A percentile compares a stretch with the other conserved stretches of the same genome.
These are phyloP conservation scores for Vararia minispora DNA, from an alignment of 768 basidiomycete species.

Conservation along the genomic window DNA sequence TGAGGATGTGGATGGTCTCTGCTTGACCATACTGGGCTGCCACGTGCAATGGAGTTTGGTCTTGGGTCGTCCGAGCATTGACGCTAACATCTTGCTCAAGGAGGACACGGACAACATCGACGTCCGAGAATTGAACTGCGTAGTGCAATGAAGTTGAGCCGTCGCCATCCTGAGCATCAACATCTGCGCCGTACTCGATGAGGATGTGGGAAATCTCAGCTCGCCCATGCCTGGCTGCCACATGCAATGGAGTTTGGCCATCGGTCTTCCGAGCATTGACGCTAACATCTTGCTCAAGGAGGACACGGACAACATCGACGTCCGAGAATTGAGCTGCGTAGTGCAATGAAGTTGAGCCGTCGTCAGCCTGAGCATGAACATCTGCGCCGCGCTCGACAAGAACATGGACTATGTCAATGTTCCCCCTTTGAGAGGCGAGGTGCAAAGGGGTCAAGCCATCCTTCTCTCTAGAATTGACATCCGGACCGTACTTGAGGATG, in stretches of 20 bases:
- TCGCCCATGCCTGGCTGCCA: background rate
- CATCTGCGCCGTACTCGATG: background rate
- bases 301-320: background rate
- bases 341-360: no score
- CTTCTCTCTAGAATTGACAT: background rate
- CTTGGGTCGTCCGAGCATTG: no score
- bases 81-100: no score
- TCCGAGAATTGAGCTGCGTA: background rate
- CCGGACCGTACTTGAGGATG: background rate
- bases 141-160: no score
- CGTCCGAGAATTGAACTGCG: no score
- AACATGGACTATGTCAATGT: background rate
- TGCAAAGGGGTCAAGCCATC: constrained; percentile 2
- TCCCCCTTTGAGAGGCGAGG: background rate
- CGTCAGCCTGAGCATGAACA: background rate
- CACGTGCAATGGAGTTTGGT: no score
- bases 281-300: background rate
- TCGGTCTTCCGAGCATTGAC: background rate
- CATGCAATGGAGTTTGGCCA: background rate
- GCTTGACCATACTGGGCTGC: no score
- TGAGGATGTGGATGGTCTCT: no score
- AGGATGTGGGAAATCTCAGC: background rate
- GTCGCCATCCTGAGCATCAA: no score
- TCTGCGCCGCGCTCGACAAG: background rate
- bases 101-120: no score